Conservation (phyloP, 495 filamentous ascomycete genomes). For the Xylaria cubensis region DNA sequence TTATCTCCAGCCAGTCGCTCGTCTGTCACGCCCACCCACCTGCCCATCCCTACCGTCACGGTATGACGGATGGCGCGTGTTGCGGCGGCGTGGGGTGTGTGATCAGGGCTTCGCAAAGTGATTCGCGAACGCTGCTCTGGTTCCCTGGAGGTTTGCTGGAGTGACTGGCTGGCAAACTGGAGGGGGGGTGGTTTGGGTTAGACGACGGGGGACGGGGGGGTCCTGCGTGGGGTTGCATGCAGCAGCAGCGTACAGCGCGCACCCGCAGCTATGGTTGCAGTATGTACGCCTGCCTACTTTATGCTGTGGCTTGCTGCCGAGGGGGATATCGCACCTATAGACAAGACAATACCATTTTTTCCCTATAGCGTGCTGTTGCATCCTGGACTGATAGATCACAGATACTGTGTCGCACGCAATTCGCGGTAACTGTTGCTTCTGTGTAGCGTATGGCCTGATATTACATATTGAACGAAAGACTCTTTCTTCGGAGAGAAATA, state of each 20-base stretch:
- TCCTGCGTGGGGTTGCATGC: conserved; percentile 26
- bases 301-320: conserved; percentile 19
- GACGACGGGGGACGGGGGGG: background rate
- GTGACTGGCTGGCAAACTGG: background rate
- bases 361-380: background rate
- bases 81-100: conserved; percentile 21
- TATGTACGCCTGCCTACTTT: background rate
- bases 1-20: conserved; percentile 19
- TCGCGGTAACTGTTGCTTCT: background rate
- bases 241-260: conserved; percentile 11
- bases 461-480: background rate
- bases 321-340: conserved; percentile 11
- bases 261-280: conserved; percentile 11
- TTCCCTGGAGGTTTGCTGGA: background rate
- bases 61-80: conserved; percentile 26
- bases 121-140: conserved; percentile 28
- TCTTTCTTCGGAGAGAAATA: background rate
- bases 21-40: conserved; percentile 13
- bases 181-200: background rate
- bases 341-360: background rate
- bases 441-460: background rate
- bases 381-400: background rate
- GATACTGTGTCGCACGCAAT: background rate
- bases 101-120: conserved; percentile 24
- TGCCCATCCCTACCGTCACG: conserved; percentile 9